Percentiles rank a stretch among this genome's conserved stretches.
Evolutionary conservation across 2,329 filamentous ascomycete species (phyloP).

Genomic region (Gnomoniopsis sp.): DNA sequence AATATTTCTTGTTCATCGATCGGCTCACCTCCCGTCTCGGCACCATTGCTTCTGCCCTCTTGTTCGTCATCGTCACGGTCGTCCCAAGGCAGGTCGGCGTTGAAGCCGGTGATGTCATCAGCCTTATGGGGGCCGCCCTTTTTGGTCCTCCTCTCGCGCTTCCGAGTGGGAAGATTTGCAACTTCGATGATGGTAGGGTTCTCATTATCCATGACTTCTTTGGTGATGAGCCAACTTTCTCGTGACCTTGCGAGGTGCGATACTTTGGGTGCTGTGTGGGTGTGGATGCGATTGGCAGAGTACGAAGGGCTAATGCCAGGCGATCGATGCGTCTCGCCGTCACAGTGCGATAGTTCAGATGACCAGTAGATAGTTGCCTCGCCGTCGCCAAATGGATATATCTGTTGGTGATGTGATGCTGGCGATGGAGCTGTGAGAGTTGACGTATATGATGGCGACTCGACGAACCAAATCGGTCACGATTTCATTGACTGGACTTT

Average conservation of each 20-base stretch:
- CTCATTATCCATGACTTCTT: constrained; percentile 54
- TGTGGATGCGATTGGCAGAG: neutral
- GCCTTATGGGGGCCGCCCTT: constrained; percentile 45
- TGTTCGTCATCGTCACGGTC: constrained; percentile 30
- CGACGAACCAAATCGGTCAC: neutral
- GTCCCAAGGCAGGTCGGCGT: constrained; percentile 29
- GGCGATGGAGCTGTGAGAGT: neutral
- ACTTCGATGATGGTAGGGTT: constrained; percentile 91
- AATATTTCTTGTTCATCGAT: constrained; percentile 98
- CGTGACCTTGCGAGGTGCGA: neutral
- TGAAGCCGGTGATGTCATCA: constrained; percentile 43
- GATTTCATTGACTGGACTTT: neutral
- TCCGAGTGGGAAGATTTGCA: constrained; percentile 82
- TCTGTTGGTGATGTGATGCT: neutral
- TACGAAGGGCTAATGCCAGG: constrained; percentile 1
- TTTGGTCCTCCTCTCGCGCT: constrained; percentile 40
- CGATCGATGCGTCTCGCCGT: constrained; percentile 1
- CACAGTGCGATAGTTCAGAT: neutral
- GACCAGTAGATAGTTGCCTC: no score
- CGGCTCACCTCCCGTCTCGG: constrained; percentile 68
- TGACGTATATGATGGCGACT: neutral
- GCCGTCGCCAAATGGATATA: neutral
- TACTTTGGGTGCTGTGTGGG: neutral
- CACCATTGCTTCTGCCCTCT: constrained; percentile 30
- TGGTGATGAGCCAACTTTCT: neutral